phyloP scores from a whole-genome alignment of 2,329 filamentous ascomycete genomes.

The Ophiostoma himal-ulmi region DNA sequence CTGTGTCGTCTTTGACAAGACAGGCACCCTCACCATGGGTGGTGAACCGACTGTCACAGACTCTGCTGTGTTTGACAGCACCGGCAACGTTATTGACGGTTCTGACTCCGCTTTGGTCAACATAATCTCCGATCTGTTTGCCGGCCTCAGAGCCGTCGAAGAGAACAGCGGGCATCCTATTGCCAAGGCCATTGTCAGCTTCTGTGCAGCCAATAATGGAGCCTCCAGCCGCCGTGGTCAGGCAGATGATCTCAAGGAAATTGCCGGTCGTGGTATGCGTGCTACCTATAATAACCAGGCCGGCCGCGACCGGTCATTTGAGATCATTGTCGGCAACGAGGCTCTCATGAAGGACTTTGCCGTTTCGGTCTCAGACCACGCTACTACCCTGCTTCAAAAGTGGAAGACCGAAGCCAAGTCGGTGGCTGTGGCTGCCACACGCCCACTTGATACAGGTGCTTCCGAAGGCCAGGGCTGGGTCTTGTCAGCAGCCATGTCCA shows the following conservation, averaged over 20 bases:
- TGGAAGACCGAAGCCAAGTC: constrained; percentile 63
- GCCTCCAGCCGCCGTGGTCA: constrained; percentile 26
- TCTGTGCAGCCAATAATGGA: constrained; percentile 41
- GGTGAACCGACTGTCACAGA: constrained; percentile 66
- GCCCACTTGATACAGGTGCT: constrained; percentile 23
- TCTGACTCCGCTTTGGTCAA: not conserved
- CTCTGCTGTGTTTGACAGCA: constrained; percentile 38
- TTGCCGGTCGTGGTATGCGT: constrained; percentile 65
- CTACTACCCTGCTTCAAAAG: constrained; percentile 38
- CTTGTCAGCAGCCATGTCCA: constrained; percentile 63
- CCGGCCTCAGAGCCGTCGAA: constrained; percentile 57
- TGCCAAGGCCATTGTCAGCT: constrained; percentile 61
- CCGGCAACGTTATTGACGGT: constrained; percentile 23
- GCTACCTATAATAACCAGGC: constrained; percentile 41
- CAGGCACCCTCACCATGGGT: constrained; percentile 70
- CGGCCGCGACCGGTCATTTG: constrained; percentile 32
- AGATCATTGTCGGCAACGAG: constrained; percentile 67
- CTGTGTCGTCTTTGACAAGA: constrained; percentile 83
- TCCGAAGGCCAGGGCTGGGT: constrained; percentile 34
- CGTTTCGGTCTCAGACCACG: constrained; percentile 37
- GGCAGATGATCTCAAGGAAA: constrained; percentile 52
- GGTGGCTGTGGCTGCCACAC: constrained; percentile 52
- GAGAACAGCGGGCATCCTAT: constrained; percentile 70
- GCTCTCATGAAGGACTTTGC: constrained; percentile 52
- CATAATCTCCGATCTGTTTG: constrained; percentile 37